phyloP scores from a whole-genome alignment of 2,329 filamentous ascomycete species.

The Diaporthe vexans region DNA sequence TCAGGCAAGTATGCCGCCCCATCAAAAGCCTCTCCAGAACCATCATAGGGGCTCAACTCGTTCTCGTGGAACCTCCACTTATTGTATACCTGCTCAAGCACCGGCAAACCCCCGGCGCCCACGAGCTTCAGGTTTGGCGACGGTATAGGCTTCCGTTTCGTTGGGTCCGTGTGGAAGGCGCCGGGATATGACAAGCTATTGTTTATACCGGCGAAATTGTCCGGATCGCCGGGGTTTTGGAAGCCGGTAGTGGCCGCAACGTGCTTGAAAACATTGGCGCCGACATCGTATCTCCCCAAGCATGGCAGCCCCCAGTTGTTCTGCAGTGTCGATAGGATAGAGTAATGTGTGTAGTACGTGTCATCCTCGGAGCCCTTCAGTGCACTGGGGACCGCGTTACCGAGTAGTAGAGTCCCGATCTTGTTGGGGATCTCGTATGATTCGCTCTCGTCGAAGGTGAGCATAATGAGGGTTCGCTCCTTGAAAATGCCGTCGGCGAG shows the following conservation, averaged over 20 bases:
- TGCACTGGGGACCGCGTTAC: constrained; percentile 63
- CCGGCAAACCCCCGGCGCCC: constrained; percentile 58
- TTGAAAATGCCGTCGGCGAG: constrained; percentile 65
- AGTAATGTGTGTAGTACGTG: constrained; percentile 63
- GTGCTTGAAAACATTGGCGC: constrained; percentile 49
- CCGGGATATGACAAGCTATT: constrained; percentile 60
- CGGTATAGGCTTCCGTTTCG: constrained; percentile 52
- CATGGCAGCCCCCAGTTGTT: constrained; percentile 59
- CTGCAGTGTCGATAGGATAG: constrained; percentile 57
- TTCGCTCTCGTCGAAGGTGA: constrained; percentile 72
- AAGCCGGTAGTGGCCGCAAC: constrained; percentile 46
- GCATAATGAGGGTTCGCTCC: constrained; percentile 66
- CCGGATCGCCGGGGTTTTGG: constrained; percentile 52
- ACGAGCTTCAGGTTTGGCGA: constrained; percentile 58
- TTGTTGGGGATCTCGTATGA: constrained; percentile 66
- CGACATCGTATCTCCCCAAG: constrained; percentile 59
- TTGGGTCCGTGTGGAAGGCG: constrained; percentile 53
- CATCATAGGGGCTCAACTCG: constrained; percentile 60
- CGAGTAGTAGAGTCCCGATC: constrained; percentile 67
- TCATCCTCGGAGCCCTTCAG: constrained; percentile 65
- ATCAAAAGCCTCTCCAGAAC: constrained; percentile 59
- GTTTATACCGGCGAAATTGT: constrained; percentile 52
- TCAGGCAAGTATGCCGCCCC: constrained; percentile 55
- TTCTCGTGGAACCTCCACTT: constrained; percentile 49
- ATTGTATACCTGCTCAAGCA: constrained; percentile 51